phyloP scores from a whole-genome alignment of 768 basidiomycete species.

The Pholiota molesta region DNA sequence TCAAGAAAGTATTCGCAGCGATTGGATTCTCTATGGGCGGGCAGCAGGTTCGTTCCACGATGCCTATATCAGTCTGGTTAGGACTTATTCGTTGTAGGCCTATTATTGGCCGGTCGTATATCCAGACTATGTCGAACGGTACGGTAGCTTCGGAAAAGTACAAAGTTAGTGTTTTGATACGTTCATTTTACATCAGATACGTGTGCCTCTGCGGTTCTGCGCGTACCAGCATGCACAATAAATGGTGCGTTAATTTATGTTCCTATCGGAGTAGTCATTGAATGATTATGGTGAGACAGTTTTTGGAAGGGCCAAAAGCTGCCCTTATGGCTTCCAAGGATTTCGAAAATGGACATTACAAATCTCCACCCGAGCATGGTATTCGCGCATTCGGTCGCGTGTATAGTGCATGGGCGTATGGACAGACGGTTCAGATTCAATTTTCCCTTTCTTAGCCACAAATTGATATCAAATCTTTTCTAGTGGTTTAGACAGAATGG shows the following conservation, averaged over 20 bases:
- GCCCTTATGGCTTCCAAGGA: constrained; percentile 57
- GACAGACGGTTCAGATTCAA: constrained; percentile 45
- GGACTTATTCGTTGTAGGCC: constrained; percentile 33
- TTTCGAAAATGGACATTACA: constrained; percentile 58
- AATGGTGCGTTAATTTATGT: constrained; percentile 38
- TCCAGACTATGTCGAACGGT: constrained; percentile 57
- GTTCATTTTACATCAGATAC: constrained; percentile 35
- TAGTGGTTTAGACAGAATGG: constrained; percentile 59
- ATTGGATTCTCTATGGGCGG: constrained; percentile 66
- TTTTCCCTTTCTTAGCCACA: not conserved
- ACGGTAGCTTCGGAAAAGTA: not conserved
- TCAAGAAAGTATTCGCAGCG: constrained; percentile 48
- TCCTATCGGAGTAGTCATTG: not conserved
- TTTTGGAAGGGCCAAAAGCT: constrained; percentile 61
- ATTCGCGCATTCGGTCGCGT: constrained; percentile 58
- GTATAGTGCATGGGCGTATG: constrained; percentile 63
- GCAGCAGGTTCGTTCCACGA: constrained; percentile 38
- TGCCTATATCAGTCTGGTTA: not conserved
- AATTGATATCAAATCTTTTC: not conserved
- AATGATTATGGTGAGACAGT: constrained; percentile 33
- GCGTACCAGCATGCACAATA: constrained; percentile 56
- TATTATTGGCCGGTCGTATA: constrained; percentile 61
- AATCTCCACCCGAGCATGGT: constrained; percentile 45
- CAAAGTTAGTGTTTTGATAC: not conserved
- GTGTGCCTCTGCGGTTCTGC: constrained; percentile 56